Evolutionary conservation across 1,284 basidiomycete species (phyloP).

Genomic region (Moesziomyces globuligerus): DNA sequence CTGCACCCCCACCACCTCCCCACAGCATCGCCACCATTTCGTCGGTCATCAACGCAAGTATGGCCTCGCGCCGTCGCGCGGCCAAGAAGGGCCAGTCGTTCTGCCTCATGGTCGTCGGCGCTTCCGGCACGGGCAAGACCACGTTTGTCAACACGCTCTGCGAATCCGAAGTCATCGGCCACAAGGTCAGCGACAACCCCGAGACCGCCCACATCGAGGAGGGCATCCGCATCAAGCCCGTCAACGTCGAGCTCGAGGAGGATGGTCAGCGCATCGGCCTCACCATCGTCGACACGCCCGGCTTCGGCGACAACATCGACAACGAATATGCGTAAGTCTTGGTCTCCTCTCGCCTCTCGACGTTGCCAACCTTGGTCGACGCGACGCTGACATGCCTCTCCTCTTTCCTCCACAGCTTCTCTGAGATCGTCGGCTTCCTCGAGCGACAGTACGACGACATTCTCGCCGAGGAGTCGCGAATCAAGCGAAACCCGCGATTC

Average conservation of each 20-base stretch:
- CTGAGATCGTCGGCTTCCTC: slow-evolving; percentile 93
- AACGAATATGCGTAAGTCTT: slow-evolving; percentile 91
- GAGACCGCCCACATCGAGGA: slow-evolving; percentile 93
- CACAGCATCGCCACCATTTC: slow-evolving; percentile 27
- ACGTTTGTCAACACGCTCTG: slow-evolving; percentile 67
- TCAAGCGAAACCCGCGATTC: slow-evolving; percentile 99
- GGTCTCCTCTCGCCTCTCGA: neutral
- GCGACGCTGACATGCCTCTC: neutral
- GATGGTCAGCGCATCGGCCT: slow-evolving; percentile 97
- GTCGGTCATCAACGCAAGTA: slow-evolving; percentile 40
- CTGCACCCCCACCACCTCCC: neutral
- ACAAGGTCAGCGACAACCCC: slow-evolving; percentile 86
- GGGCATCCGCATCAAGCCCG: slow-evolving; percentile 94
- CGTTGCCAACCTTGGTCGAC: neutral
- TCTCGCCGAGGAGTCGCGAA: slow-evolving; percentile 96
- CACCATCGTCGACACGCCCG: slow-evolving; percentile 98
- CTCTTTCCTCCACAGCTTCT: slow-evolving; percentile 57
- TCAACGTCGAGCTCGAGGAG: slow-evolving; percentile 95
- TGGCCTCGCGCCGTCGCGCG: slow-evolving; percentile 62
- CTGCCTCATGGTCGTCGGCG: slow-evolving; percentile 67
- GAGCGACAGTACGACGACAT: slow-evolving; percentile 99
- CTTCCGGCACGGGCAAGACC: slow-evolving; percentile 66
- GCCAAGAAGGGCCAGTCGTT: slow-evolving; percentile 68
- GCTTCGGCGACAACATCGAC: slow-evolving; percentile 98
- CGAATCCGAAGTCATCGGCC: slow-evolving; percentile 69